Percentiles rank a stretch among this genome's conserved stretches.
phyloP scores from a whole-genome alignment of 345 rosid species.

The Eucalyptus erythrocorys region DNA sequence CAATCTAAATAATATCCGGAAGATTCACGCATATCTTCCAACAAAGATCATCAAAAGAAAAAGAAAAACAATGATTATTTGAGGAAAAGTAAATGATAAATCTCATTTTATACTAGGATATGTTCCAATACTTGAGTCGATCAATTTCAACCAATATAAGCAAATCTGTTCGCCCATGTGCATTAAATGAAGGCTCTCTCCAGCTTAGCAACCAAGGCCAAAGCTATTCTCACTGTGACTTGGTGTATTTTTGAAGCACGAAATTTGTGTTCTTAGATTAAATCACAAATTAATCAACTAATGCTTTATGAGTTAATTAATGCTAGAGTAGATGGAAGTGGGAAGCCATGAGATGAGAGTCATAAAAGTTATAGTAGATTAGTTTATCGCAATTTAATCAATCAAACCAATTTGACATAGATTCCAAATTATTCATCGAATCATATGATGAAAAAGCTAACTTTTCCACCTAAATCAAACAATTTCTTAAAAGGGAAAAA shows the following conservation, averaged over 20 bases:
- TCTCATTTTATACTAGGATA: too few relatives aligned
- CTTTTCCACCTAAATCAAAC: background rate
- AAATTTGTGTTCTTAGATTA: background rate
- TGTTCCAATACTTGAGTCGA: too few relatives aligned
- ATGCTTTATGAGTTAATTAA: background rate
- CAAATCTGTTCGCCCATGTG: background rate
- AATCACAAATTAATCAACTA: too few relatives aligned
- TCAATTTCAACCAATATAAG: too few relatives aligned
- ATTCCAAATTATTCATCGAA: background rate
- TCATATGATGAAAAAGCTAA: background rate
- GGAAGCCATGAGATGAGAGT: background rate
- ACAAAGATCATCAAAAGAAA: too few relatives aligned
- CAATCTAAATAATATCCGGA: too few relatives aligned
- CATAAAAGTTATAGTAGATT: background rate
- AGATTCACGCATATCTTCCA: too few relatives aligned
- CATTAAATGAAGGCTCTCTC: background rate
- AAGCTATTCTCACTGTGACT: background rate
- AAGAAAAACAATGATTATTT: too few relatives aligned
- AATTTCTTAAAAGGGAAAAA: too few relatives aligned
- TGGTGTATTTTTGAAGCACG: background rate
- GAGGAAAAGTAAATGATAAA: too few relatives aligned
- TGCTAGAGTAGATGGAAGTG: background rate
- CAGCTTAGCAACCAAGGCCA: background rate
- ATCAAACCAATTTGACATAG: background rate
- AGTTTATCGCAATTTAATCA: too few relatives aligned